Percentiles rank a stretch among this genome's conserved stretches.
Evolutionary conservation across 1,284 basidiomycete species (phyloP).

Genomic region (Boletellus dicymbophilus): DNA sequence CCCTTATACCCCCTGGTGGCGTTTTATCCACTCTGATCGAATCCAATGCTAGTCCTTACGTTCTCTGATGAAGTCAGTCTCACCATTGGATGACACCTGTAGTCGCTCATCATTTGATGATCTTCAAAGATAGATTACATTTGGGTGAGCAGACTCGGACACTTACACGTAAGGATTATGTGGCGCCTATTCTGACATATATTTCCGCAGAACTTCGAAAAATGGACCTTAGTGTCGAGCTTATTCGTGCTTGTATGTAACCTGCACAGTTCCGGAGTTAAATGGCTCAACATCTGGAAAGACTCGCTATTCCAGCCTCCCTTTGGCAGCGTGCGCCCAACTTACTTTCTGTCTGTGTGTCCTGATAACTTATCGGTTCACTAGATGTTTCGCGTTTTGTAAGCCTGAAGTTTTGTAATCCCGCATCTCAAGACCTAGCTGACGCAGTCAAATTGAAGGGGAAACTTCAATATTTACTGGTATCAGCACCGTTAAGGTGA

Average conservation of each 20-base stretch:
- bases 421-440: neutral
- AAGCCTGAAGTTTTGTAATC: neutral
- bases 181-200: neutral
- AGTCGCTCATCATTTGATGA: neutral
- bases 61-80: neutral
- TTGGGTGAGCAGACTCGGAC: neutral
- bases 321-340: neutral
- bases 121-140: neutral
- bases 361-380: neutral
- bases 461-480: neutral
- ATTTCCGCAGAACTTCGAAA: neutral
- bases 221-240: neutral
- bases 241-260: neutral
- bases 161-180: neutral
- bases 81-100: neutral
- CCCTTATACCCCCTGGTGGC: neutral
- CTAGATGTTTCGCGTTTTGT: neutral
- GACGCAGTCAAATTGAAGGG: neutral
- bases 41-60: neutral
- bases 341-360: neutral
- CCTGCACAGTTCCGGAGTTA: neutral
- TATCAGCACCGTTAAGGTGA: neutral
- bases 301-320: neutral
- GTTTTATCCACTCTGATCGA: neutral
- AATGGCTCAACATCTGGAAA: neutral